Conservation (phyloP, 768 basidiomycete species). For the Candolleomyces eurysporus region DNA sequence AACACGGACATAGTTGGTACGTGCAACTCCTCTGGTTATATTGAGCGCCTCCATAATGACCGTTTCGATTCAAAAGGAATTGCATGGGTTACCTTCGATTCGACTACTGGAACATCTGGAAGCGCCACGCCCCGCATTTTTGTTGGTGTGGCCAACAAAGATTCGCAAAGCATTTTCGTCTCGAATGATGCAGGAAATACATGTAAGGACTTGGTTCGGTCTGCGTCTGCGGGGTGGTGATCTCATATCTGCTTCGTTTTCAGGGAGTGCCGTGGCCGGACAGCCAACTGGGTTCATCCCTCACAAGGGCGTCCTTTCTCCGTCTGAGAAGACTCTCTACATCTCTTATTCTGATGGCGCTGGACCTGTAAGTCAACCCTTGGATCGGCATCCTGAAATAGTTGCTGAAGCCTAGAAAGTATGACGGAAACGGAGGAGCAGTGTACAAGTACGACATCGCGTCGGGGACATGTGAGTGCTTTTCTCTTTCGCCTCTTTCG, state of each 20-base stretch:
- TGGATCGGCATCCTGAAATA: not conserved
- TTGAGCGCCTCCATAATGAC: not conserved
- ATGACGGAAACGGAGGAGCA: constrained; percentile 53
- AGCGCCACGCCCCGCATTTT: constrained; percentile 61
- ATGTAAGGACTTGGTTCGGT: constrained; percentile 36
- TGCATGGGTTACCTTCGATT: constrained; percentile 66
- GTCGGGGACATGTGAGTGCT: constrained; percentile 42
- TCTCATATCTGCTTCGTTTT: not conserved
- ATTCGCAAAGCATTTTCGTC: constrained; percentile 54
- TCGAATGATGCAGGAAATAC: constrained; percentile 54
- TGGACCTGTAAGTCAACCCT: constrained; percentile 41
- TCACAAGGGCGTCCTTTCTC: constrained; percentile 66
- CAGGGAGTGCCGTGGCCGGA: constrained; percentile 58
- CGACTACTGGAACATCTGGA: constrained; percentile 52
- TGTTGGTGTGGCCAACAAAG: constrained; percentile 61
- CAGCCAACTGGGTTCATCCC: constrained; percentile 58
- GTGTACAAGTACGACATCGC: constrained; percentile 54
- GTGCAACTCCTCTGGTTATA: not conserved
- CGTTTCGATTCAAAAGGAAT: constrained; percentile 29
- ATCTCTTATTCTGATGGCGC: constrained; percentile 62
- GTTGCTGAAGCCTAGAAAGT: constrained; percentile 25
- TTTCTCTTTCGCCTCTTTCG: not conserved
- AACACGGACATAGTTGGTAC: constrained; percentile 38
- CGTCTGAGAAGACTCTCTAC: constrained; percentile 54
- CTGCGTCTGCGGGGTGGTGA: not conserved